Percentiles rank a stretch among this genome's conserved stretches.
phyloP scores from a whole-genome alignment of 1,284 basidiomycete species.

The Mycosarcoma maydis region DNA sequence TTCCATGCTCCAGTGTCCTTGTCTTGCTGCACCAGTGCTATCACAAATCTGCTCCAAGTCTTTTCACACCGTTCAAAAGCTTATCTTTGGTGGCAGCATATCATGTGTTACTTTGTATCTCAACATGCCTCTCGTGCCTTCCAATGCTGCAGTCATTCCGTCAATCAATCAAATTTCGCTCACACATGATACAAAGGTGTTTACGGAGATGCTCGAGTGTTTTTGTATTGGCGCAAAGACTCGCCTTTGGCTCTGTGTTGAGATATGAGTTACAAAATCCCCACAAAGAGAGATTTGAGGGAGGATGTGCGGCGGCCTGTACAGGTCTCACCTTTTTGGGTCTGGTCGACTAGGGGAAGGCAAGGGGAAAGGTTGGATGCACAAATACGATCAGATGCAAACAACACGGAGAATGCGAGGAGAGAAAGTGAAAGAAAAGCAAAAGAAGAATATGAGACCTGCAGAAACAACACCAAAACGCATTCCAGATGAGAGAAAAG shows the following conservation, averaged over 20 bases:
- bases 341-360: conserved; percentile 25
- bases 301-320: neutral
- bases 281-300: neutral
- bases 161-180: no score
- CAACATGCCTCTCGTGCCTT: no score
- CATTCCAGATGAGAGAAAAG: neutral
- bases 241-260: conserved; percentile 2
- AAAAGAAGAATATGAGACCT: neutral
- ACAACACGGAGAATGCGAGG: conserved; percentile 4
- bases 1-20: no score
- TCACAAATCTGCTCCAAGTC: no score
- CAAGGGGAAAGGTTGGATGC: conserved; percentile 8
- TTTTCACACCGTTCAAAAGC: no score
- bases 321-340: conserved; percentile 30
- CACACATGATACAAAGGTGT: no score
- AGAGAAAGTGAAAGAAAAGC: neutral
- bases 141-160: no score
- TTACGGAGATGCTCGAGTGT: conserved; percentile 7
- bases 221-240: conserved; percentile 1
- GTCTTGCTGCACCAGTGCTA: no score
- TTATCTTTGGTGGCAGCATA: no score
- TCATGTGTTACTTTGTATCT: no score
- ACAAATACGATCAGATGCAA: conserved; percentile 12
- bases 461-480: neutral
- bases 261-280: conserved; percentile 45